A percentile compares a stretch with the other conserved stretches of the same genome.
Evolutionary conservation across 2,329 filamentous ascomycete species (phyloP).

Genomic region (Stagonosporopsis tanaceti): DNA sequence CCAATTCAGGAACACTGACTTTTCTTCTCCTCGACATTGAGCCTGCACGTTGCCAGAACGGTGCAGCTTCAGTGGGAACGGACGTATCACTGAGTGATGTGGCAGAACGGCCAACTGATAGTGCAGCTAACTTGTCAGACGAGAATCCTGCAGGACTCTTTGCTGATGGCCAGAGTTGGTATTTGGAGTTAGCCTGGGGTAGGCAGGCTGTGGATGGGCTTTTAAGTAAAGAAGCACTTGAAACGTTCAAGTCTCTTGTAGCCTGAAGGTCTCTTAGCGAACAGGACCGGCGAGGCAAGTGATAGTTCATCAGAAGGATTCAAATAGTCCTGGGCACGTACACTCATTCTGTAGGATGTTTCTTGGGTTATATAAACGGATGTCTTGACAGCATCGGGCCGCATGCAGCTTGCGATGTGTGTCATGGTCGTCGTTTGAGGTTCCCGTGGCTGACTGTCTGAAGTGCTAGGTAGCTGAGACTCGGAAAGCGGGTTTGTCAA

Average conservation of each 20-base stretch:
- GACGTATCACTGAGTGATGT: constrained; percentile 53
- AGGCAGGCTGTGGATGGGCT: constrained; percentile 41
- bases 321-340: constrained; percentile 38
- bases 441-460: constrained; percentile 46
- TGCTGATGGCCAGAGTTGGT: constrained; percentile 49
- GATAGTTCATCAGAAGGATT: constrained; percentile 42
- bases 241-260: constrained; percentile 30
- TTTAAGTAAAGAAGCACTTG: constrained; percentile 31
- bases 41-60: constrained; percentile 48
- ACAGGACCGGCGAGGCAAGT: constrained; percentile 43
- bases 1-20: constrained; percentile 52
- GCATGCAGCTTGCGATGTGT: constrained; percentile 56
- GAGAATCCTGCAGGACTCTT: constrained; percentile 40
- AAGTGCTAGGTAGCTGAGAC: constrained; percentile 52
- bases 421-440: constrained; percentile 51
- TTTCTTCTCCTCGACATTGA: constrained; percentile 51
- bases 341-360: constrained; percentile 42
- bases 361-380: constrained; percentile 51
- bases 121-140: constrained; percentile 46
- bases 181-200: constrained; percentile 38
- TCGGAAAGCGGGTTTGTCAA: constrained; percentile 51
- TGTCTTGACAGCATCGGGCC: constrained; percentile 41
- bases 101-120: constrained; percentile 49
- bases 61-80: constrained; percentile 39
- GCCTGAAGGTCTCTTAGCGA: constrained; percentile 47